Conservation (phyloP, 2,329 filamentous ascomycete genomes). For the Graphiopsis chlorocephala region DNA sequence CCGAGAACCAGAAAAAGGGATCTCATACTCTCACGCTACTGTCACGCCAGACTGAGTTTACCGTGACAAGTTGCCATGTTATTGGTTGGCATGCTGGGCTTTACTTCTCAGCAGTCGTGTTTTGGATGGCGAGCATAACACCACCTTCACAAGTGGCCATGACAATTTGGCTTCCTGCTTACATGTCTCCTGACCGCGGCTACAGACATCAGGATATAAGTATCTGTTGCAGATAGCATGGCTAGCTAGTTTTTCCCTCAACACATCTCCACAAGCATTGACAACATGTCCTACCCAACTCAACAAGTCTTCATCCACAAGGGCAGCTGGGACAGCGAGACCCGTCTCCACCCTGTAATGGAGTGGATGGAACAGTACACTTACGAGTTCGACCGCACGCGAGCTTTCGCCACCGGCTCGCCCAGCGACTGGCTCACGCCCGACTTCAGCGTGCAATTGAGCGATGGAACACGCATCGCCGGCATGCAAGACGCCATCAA, state of each 20-base stretch:
- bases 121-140: not conserved
- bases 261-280: not conserved
- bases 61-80: not conserved
- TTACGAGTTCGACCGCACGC: slow-evolving; percentile 20
- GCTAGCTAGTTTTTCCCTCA: not conserved
- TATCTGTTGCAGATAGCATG: not conserved
- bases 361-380: slow-evolving; percentile 31
- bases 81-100: not conserved
- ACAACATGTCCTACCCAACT: slow-evolving; percentile 26
- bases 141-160: not conserved
- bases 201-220: not conserved
- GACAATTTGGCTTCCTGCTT: not conserved
- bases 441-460: slow-evolving; percentile 18
- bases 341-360: slow-evolving; percentile 26
- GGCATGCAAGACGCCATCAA: slow-evolving; percentile 25
- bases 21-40: not conserved
- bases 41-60: not conserved
- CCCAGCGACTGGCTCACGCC: slow-evolving; percentile 14
- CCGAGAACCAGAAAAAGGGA: too few species aligned
- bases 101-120: not conserved
- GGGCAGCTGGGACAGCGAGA: slow-evolving; percentile 23
- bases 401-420: slow-evolving; percentile 15
- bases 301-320: slow-evolving; percentile 23
- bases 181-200: not conserved
- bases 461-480: slow-evolving; percentile 23